Base-by-base conservation (phyloP, 2,329 filamentous ascomycete genomes). In the Colletotrichum theobromicola region DNA sequence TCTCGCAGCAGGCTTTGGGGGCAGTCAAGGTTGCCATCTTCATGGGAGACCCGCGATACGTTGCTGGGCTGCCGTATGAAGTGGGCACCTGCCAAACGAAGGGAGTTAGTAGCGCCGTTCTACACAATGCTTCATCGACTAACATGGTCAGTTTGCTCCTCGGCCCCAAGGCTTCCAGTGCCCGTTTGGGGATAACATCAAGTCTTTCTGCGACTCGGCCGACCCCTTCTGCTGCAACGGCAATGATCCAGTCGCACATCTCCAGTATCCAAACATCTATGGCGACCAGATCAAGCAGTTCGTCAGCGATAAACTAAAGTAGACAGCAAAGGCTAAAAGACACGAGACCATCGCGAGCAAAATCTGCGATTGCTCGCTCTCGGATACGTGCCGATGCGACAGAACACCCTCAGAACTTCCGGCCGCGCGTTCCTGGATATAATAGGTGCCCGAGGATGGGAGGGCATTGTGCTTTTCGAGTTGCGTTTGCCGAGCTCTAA, bases 151-250 rank as follows among this genome's bases (percentile, higher is more conserved):
- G 89, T 92, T 92, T 72, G 89, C 88, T 66, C 84, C 89, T 55
- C 89, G 90, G 12, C 86, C 89, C 7, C 79, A 84, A 16, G 90
- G 90, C 42, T 91, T 90, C 80, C 81, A 80, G 42, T 92, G 90
- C 81, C 86, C 87, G 2, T 87, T 85, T n/a, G 85, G 85, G 42
- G 82, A 81, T 77, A 90, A 89, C 79, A 89, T 92, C 78, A 83
- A 90, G 80, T 90, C 87, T 26, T 92, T 92, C 84, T 92, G 90
- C 79, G 90, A 93, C 79, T 82, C 87, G 15, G 79, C 87, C 1
- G 90, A 92, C 75, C 90, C 90, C 0, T 92, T 92, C 82, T 93
- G 90, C 85, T 92, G 90, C 83, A 91, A 86, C 30, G 90, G 90
- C 42, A 90, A 82, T 77, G 84, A 91, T 73, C 83, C 84, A 5